Evolutionary conservation across 2,329 filamentous ascomycete species (phyloP).

Genomic region (Pyrenochaeta sp.): DNA sequence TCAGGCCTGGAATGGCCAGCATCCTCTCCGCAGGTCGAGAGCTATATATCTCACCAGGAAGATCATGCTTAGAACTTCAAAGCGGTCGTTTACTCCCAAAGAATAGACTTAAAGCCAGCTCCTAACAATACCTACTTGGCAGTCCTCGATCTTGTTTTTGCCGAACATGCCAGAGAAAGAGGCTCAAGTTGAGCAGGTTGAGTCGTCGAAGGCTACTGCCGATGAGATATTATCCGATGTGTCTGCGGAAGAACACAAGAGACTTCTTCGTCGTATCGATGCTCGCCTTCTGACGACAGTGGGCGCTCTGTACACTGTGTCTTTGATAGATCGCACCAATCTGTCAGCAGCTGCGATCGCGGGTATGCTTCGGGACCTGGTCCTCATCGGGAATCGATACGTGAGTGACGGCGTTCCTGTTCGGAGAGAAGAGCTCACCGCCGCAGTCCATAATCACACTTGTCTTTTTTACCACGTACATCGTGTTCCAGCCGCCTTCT

Average conservation of each 20-base stretch:
- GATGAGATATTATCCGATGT: too few species aligned
- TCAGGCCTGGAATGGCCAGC: too few species aligned
- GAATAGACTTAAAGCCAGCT: too few species aligned
- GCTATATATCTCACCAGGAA: too few species aligned
- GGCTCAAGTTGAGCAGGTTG: too few species aligned
- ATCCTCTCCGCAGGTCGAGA: too few species aligned
- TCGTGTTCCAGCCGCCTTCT: slow-evolving; percentile 52
- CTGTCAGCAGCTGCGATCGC: slow-evolving; percentile 76
- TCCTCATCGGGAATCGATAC: slow-evolving; percentile 6
- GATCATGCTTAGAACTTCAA: too few species aligned
- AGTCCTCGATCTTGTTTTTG: too few species aligned
- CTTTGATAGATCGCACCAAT: slow-evolving; percentile 81
- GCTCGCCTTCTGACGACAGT: slow-evolving; percentile 56
- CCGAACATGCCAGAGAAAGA: too few species aligned
- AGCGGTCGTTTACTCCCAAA: too few species aligned
- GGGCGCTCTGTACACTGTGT: slow-evolving; percentile 73
- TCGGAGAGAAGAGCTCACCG: slow-evolving; percentile 37
- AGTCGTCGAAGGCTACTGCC: too few species aligned
- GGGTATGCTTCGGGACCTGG: slow-evolving; percentile 53
- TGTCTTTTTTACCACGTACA: slow-evolving; percentile 55
- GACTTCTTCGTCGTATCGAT: slow-evolving; percentile 75
- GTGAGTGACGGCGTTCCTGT: slow-evolving; percentile 40
- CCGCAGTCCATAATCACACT: slow-evolving; percentile 68
- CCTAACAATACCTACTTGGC: too few species aligned
- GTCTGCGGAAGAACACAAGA: slow-evolving; percentile 71